Percentiles rank a stretch among this genome's conserved stretches.
These are phyloP conservation scores for Aaosphaeria arxii DNA, from an alignment of 2,329 filamentous ascomycete species.

Conservation along the genomic window DNA sequence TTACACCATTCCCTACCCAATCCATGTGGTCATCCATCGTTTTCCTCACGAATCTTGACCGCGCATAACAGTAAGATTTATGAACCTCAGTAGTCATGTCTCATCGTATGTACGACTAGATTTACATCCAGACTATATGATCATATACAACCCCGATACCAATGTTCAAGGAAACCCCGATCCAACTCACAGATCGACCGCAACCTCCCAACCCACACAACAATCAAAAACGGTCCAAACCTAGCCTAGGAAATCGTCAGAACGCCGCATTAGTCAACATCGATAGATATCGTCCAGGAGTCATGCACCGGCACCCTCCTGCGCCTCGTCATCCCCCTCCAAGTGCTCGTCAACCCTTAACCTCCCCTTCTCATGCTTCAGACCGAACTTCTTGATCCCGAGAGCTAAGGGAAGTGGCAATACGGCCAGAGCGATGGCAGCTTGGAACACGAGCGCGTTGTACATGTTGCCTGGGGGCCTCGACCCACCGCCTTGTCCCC, in stretches of 20 bases:
- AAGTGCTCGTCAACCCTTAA: constrained; percentile 31
- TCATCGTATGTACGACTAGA: too few species aligned
- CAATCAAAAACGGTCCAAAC: too few species aligned
- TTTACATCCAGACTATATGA: too few species aligned
- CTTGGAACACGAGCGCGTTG: constrained; percentile 73
- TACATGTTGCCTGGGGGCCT: constrained; percentile 70
- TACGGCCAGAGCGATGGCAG: constrained; percentile 63
- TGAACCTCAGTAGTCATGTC: too few species aligned
- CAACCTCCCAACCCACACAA: too few species aligned
- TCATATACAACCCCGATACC: too few species aligned
- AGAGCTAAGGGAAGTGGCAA: constrained; percentile 67
- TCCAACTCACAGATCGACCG: too few species aligned
- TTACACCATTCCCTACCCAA: neutral
- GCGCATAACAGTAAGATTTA: too few species aligned
- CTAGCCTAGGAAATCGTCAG: too few species aligned
- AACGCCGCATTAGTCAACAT: too few species aligned
- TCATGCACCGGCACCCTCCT: constrained; percentile 13
- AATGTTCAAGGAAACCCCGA: too few species aligned
- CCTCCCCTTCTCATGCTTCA: constrained; percentile 30
- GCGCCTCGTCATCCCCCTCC: constrained; percentile 11
- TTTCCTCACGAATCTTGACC: too few species aligned
- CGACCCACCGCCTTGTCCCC: constrained; percentile 14
- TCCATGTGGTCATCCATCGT: neutral
- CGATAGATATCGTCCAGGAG: constrained; percentile 6
- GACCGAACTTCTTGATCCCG: constrained; percentile 62